Evolutionary conservation across 352 stramenopile genomes (phyloP), one percentile per base, ranked within the genome.

Genomic region (Pythium utonaiense): DNA sequence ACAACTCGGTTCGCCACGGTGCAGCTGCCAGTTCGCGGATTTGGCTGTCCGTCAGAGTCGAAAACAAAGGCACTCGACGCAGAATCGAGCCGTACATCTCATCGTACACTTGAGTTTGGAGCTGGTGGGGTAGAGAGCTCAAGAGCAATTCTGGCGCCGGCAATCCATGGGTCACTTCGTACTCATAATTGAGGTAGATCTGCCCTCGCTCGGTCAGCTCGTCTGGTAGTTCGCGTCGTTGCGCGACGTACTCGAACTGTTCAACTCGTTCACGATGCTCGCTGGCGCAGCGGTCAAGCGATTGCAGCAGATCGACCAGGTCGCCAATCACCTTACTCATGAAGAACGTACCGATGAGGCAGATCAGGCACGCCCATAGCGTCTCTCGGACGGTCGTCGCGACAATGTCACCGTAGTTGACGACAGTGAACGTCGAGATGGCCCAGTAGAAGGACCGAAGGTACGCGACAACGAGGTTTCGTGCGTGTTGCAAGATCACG

Each of bases 371-470:
- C 33, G 68, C 62, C 70, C 70, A 77, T 2, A 71, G 8, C 17
- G 66, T 77, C 36, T 77, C 70, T 0, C 56, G 53, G 1, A 69
- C 33, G 21, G 61, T 72, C 7, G 61, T 66, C 9, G 68, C 66
- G 16, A 72, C 62, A 14, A 77, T 72, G 44, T 77, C 70, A 12
- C 68, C 68, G 31, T 74, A 77, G 62, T 77, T 73, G 14, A 77
- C 62, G 16, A 73, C 68, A 2, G 66, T 77, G 10, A 77, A 59
- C 5, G 65, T 65, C 13, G 61, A 73, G 10, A 77, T 65, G 16
- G 66, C 66, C 70, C 70, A 77, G 56, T 74, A 74, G 31, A 77
- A 74, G 10, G 70, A 59, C 7, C 70, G 66, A 17, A 77, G 30
- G 22, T 77, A 77, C 13, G 57, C 55, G 22, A 70, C 57, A 1